These are phyloP conservation scores for Saccharomycopsis selenospora DNA, from an alignment of 805 yeast species.

Conservation along the genomic window DNA sequence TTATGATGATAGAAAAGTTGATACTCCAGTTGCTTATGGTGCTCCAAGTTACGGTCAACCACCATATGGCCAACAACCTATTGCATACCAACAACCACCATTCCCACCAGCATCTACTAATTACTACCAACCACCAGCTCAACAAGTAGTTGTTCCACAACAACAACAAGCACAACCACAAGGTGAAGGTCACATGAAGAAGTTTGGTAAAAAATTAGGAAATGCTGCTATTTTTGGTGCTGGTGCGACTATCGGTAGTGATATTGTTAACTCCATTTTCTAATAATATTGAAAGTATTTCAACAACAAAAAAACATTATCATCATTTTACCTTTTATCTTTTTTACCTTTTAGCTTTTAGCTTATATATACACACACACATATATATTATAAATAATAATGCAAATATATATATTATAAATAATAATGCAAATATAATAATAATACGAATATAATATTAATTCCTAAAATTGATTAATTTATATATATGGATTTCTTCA, in stretches of 20 bases:
- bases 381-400: no score
- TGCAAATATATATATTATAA: no score
- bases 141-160: conserved; percentile 30
- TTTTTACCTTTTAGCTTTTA: no score
- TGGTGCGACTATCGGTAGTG: conserved; percentile 89
- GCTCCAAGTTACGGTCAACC: conserved; percentile 10
- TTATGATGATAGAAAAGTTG: not conserved
- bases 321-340: no score
- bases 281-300: no score
- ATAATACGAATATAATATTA: no score
- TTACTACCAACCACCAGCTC: conserved; percentile 36
- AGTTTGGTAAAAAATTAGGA: conserved; percentile 74
- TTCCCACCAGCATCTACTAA: conserved; percentile 49
- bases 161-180: conserved; percentile 29
- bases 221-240: conserved; percentile 95
- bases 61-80: conserved; percentile 16
- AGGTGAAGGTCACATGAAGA: conserved; percentile 36
- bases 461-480: no score
- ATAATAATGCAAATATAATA: no score
- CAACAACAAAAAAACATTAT: no score
- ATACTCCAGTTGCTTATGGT: conserved; percentile 20
- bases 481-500: no score
- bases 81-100: conserved; percentile 29
- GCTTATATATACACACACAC: no score
- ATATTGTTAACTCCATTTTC: conserved; percentile 67